phyloP scores from a whole-genome alignment of 1,284 basidiomycete genomes.

The Ganoderma meredithae region DNA sequence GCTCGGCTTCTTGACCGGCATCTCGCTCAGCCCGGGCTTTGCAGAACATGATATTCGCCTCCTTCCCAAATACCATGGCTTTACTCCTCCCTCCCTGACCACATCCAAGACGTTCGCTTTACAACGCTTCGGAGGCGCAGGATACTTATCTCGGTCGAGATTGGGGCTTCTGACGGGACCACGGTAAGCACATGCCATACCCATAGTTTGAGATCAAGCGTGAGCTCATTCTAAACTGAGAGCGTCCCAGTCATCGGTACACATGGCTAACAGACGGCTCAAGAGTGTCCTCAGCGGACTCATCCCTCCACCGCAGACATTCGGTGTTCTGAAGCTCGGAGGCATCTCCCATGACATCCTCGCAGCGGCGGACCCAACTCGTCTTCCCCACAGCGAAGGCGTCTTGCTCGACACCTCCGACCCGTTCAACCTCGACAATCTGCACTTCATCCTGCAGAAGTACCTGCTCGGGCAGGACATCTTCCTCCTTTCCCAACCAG shows the following conservation, averaged over 20 bases:
- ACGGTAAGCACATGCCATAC: not conserved
- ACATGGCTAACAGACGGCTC: constrained; percentile 50
- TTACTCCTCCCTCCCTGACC: not conserved
- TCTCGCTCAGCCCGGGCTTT: constrained; percentile 13
- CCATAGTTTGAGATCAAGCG: not conserved
- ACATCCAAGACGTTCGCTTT: not conserved
- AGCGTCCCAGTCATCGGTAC: not conserved
- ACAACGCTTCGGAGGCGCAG: not conserved
- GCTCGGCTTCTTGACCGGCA: constrained; percentile 4
- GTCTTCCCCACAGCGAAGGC: constrained; percentile 52
- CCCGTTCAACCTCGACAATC: constrained; percentile 59
- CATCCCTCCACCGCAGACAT: constrained; percentile 45
- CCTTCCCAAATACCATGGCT: not conserved
- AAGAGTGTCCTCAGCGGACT: constrained; percentile 55
- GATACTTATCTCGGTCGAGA: not conserved
- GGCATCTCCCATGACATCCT: constrained; percentile 64
- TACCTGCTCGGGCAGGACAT: constrained; percentile 72
- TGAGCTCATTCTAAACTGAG: not conserved
- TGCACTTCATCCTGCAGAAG: constrained; percentile 73
- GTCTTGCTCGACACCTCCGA: constrained; percentile 57
- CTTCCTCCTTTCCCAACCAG: constrained; percentile 69
- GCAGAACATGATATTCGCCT: constrained; percentile 15
- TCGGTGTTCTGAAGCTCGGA: constrained; percentile 65
- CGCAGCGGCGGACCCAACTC: constrained; percentile 51
- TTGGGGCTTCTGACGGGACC: not conserved